Conservation (phyloP, 495 filamentous ascomycete species). For the Trichocladium uniseriatum region DNA sequence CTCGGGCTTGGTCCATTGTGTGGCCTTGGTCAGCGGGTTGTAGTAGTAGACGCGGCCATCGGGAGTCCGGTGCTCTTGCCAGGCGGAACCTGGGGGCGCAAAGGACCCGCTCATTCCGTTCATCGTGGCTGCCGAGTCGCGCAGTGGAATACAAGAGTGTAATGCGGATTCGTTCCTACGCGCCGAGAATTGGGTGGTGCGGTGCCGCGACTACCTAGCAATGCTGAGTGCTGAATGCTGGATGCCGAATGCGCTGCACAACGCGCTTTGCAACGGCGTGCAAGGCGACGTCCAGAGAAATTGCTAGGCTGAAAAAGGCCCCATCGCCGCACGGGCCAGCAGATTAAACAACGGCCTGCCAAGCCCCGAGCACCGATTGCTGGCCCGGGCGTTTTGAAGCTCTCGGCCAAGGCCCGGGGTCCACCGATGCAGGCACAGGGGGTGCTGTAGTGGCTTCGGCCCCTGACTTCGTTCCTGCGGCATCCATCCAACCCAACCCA, state of each 20-base stretch:
- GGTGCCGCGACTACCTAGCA: no score
- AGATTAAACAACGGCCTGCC: background rate
- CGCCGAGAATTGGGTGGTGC: background rate
- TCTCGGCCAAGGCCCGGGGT: background rate
- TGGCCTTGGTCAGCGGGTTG: constrained; percentile 75
- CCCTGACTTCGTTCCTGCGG: no score
- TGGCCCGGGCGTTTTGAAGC: background rate
- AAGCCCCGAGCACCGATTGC: background rate
- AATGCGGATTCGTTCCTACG: background rate
- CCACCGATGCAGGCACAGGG: background rate
- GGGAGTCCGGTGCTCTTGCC: constrained; percentile 74
- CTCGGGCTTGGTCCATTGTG: constrained; percentile 88
- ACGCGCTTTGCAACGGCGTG: background rate
- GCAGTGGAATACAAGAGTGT: background rate
- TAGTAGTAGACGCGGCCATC: constrained; percentile 93
- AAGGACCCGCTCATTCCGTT: constrained; percentile 47
- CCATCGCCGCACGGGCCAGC: constrained; percentile 5
- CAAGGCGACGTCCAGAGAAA: background rate
- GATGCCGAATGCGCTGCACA: background rate
- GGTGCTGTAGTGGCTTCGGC: background rate
- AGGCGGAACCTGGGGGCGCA: constrained; percentile 46
- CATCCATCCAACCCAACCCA: background rate
- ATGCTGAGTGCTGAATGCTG: no score
- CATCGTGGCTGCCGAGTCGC: constrained; percentile 37
- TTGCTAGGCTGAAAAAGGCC: background rate